phyloP scores from a whole-genome alignment of 352 stramenopile genomes.

The Pythium folliculosum region DNA sequence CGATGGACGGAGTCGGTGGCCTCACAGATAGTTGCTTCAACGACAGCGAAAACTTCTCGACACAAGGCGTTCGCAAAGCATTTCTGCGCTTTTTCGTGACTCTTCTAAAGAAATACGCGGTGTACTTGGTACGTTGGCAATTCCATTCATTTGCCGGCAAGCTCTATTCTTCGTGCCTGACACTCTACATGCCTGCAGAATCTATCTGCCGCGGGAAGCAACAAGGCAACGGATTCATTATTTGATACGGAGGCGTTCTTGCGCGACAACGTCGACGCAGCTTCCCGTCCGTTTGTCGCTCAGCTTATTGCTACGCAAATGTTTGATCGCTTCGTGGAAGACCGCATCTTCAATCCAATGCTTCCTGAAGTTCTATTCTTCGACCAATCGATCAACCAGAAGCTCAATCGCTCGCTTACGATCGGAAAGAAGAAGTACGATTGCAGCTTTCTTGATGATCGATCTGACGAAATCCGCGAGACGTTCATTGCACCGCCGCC shows the following conservation, averaged over 20 bases:
- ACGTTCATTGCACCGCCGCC: conserved; percentile 81
- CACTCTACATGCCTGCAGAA: not conserved
- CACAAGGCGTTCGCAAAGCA: conserved; percentile 58
- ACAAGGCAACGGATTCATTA: conserved; percentile 38
- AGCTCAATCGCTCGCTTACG: conserved; percentile 74
- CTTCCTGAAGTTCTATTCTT: conserved; percentile 83
- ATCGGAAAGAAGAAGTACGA: conserved; percentile 86
- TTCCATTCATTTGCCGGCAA: not conserved
- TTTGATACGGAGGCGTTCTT: conserved; percentile 73
- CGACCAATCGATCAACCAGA: conserved; percentile 86
- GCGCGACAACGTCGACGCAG: conserved; percentile 63
- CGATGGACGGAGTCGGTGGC: conserved; percentile 41
- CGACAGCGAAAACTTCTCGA: conserved; percentile 71
- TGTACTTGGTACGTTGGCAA: conserved; percentile 54
- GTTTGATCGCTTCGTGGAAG: conserved; percentile 86
- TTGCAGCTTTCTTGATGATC: conserved; percentile 80
- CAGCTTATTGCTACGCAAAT: conserved; percentile 76
- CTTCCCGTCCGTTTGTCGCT: conserved; percentile 60
- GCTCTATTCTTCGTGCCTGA: not conserved
- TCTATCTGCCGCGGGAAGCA: conserved; percentile 26
- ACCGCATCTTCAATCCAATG: conserved; percentile 63
- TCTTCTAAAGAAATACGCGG: conserved; percentile 76
- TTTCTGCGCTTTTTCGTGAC: conserved; percentile 86
- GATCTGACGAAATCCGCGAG: conserved; percentile 73
- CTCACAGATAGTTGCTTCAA: conserved; percentile 71